Base-by-base conservation (phyloP, 352 stramenopile genomes). In the Phytophthora vignae region DNA sequence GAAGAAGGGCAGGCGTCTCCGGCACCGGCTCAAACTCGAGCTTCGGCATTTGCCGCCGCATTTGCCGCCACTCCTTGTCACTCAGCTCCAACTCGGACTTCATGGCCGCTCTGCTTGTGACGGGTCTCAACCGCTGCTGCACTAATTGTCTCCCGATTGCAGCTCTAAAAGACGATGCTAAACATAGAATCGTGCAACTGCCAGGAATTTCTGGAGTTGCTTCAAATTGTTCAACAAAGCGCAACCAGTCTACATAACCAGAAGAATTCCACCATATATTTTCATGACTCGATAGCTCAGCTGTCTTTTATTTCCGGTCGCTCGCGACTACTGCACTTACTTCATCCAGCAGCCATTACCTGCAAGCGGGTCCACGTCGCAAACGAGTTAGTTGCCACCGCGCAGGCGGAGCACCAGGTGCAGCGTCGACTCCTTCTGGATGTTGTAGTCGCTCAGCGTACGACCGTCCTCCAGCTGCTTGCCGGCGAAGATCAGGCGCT, bases 391-490 rank as follows among this genome's bases (percentile, higher is more conserved):
- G 36, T 61, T 97, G 59, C 86, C 84, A 81, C 86, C 86, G 79
- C 95, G 91, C 58, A 98, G 89, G 64, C 96, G 91, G 27, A 99
- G 82, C 62, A 98, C 96, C 65, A 99, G 83, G 86, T 99, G 95
- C 31, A 99, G 81, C 53, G 96, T 99, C 53, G 92, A 98, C 82
- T 99, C 96, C 83, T 99, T 96, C 87, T 97, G 90, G 83, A 97
- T 97, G 87, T 97, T 97, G 90, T 97, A 97, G 81, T 97, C 90
- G 68, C 82, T 87, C 36, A 98, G 79, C n/a, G 94, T 98, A 72
- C 97, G 98, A 25, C 87, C 87, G 72, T 98, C 94, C 73, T 98
- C 93, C 15, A 99, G 81, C 87, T 99, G 96, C 83, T 99, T 98
- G 57, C 97, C 97, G 27, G 90, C 95, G 77, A 25, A 25, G 22